These are phyloP conservation scores for Yamadazyma ubonensis DNA, from an alignment of 805 yeast species.

Conservation along the genomic window DNA sequence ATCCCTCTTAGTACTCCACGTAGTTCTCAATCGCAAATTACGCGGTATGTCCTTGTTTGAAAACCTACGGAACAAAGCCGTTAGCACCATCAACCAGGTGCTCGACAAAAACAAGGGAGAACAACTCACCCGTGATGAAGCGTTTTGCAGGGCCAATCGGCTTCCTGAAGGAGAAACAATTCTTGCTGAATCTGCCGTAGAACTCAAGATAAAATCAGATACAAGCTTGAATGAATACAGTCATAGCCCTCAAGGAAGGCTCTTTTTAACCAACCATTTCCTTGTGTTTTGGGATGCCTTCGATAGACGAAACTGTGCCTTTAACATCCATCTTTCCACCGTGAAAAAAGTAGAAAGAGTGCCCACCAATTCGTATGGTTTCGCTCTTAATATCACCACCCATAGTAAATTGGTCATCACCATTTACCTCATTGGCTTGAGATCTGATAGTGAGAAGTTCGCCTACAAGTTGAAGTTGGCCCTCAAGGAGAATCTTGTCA, in stretches of 20 bases:
- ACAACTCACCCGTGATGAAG: constrained; percentile 64
- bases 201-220: constrained; percentile 37
- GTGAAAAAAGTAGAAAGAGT: constrained; percentile 83
- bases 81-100: constrained; percentile 43
- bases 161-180: constrained; percentile 72
- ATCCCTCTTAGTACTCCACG: no score
- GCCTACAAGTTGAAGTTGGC: constrained; percentile 63
- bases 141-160: constrained; percentile 62
- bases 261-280: constrained; percentile 74
- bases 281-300: constrained; percentile 70
- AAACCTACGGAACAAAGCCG: constrained; percentile 46
- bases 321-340: constrained; percentile 72
- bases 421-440: constrained; percentile 74
- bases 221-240: constrained; percentile 14
- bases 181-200: constrained; percentile 66
- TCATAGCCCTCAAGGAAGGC: constrained; percentile 52
- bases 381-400: constrained; percentile 72
- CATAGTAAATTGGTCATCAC: constrained; percentile 62
- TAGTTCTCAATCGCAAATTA: no score
- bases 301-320: constrained; percentile 65
- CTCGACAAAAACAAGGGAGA: constrained; percentile 40
- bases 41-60: constrained; percentile 50
- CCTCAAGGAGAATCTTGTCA: constrained; percentile 60
- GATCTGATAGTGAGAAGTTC: constrained; percentile 77
- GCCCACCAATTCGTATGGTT: constrained; percentile 71